phyloP scores from a whole-genome alignment of 306 rosid species.

The Prunus mongolica region DNA sequence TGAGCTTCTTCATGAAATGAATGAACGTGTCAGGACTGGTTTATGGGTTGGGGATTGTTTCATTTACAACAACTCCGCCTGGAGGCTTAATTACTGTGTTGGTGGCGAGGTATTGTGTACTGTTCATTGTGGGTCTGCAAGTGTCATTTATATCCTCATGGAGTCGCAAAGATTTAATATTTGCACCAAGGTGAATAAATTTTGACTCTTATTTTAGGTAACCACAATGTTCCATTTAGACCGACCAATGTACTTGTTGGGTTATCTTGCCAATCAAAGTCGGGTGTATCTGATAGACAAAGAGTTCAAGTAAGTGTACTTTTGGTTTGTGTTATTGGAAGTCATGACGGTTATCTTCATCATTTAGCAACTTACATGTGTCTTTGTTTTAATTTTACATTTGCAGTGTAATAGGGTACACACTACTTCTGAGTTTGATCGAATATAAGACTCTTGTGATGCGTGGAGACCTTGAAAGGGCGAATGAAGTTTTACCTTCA shows the following conservation, averaged over 20 bases:
- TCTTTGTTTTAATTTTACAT: slow-evolving; percentile 5
- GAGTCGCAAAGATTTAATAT: slow-evolving; percentile 8
- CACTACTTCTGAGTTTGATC: slow-evolving; percentile 88
- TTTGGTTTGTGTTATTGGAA: slow-evolving; percentile 19
- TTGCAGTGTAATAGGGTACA: slow-evolving; percentile 87
- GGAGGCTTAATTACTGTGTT: slow-evolving; percentile 98
- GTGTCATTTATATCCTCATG: slow-evolving; percentile 4
- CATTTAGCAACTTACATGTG: neutral
- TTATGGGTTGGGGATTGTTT: slow-evolving; percentile 99
- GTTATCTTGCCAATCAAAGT: slow-evolving; percentile 96
- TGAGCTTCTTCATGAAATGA: slow-evolving; percentile 92
- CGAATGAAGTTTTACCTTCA: slow-evolving; percentile 84
- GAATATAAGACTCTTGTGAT: slow-evolving; percentile 99
- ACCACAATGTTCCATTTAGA: slow-evolving; percentile 99
- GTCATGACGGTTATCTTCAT: slow-evolving; percentile 14
- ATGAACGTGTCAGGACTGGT: slow-evolving; percentile 96
- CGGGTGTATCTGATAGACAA: slow-evolving; percentile 93
- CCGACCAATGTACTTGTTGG: slow-evolving; percentile 99
- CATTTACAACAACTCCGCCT: slow-evolving; percentile 91
- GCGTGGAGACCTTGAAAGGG: slow-evolving; percentile 97
- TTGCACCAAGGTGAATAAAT: slow-evolving; percentile 13
- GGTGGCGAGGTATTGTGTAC: slow-evolving; percentile 88
- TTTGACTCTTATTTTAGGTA: slow-evolving; percentile 54
- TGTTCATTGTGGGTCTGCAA: neutral
- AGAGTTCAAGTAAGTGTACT: slow-evolving; percentile 86